Conservation (phyloP, 2,329 filamentous ascomycete species). For the Pyricularia grisea region DNA sequence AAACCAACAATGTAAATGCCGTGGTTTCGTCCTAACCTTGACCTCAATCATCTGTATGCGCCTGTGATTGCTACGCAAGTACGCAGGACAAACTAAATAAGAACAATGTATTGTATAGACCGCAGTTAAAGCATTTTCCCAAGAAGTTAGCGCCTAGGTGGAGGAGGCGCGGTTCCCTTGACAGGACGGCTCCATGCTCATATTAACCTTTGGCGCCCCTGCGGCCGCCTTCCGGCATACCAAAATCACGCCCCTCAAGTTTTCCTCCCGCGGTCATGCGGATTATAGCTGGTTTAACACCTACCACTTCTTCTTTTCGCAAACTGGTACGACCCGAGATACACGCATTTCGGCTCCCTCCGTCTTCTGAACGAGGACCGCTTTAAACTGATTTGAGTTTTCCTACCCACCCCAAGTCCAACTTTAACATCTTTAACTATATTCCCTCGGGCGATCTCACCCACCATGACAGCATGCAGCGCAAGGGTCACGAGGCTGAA, state of each 20-base stretch:
- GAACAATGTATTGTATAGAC: too few species aligned
- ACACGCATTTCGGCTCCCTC: conserved; percentile 63
- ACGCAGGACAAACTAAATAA: too few species aligned
- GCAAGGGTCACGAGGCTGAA: conserved; percentile 57
- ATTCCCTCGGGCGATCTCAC: conserved; percentile 76
- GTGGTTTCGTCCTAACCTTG: too few species aligned
- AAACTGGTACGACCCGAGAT: conserved; percentile 56
- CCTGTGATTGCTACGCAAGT: too few species aligned
- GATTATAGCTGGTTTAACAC: conserved; percentile 84
- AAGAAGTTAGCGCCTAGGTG: too few species aligned
- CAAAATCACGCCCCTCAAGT: conserved; percentile 67
- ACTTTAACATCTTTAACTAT: conserved; percentile 87
- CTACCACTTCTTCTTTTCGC: conserved; percentile 83
- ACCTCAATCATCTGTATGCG: too few species aligned
- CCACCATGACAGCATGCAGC: conserved; percentile 77
- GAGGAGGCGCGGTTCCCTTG: too few species aligned
- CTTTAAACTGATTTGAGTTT: conserved; percentile 66
- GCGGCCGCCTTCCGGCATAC: conserved; percentile 42
- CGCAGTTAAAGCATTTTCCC: too few species aligned
- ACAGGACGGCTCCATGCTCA: too few species aligned
- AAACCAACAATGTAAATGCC: too few species aligned
- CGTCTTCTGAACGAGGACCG: conserved; percentile 86
- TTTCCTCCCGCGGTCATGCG: conserved; percentile 61
- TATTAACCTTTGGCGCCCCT: conserved; percentile 22
- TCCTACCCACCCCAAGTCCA: conserved; percentile 74